Conservation (phyloP, 2,329 filamentous ascomycete genomes). For the Penicillium brasilianum region DNA sequence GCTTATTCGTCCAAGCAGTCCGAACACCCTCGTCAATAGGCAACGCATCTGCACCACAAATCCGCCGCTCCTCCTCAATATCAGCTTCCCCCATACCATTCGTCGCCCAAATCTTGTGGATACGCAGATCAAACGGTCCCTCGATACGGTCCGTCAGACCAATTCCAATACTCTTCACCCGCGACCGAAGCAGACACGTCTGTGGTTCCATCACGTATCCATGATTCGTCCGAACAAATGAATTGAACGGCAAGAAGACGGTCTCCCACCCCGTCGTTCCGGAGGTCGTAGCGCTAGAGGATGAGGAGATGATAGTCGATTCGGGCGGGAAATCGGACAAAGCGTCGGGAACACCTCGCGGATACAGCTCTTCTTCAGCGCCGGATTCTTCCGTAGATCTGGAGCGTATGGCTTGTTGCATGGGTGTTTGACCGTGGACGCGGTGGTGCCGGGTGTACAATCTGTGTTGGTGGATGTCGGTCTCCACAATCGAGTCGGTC, state of each 20-base stretch:
- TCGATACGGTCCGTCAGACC: constrained; percentile 87
- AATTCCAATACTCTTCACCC: constrained; percentile 83
- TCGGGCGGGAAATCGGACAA: constrained; percentile 46
- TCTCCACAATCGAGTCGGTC: constrained; percentile 89
- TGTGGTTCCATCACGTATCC: constrained; percentile 93
- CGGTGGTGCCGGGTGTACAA: constrained; percentile 62
- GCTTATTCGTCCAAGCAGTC: constrained; percentile 33
- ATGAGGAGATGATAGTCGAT: constrained; percentile 41
- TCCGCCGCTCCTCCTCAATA: constrained; percentile 47
- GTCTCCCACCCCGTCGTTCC: constrained; percentile 92
- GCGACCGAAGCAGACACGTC: constrained; percentile 83
- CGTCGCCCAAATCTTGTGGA: constrained; percentile 89
- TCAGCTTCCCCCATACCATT: constrained; percentile 62
- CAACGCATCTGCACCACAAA: constrained; percentile 47
- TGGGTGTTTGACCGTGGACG: constrained; percentile 23
- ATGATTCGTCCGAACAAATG: constrained; percentile 94
- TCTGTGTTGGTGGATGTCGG: constrained; percentile 95
- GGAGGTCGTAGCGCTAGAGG: constrained; percentile 55
- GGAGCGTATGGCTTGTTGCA: constrained; percentile 24
- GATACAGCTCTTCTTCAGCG: constrained; percentile 31
- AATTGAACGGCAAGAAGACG: constrained; percentile 84
- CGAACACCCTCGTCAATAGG: constrained; percentile 43
- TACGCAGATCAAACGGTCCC: constrained; percentile 83
- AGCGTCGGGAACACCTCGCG: constrained; percentile 39
- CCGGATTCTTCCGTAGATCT: constrained; percentile 30